Evolutionary conservation across 129 eudicot genomes (phyloP).

Genomic region (Ambrosia trifida): DNA sequence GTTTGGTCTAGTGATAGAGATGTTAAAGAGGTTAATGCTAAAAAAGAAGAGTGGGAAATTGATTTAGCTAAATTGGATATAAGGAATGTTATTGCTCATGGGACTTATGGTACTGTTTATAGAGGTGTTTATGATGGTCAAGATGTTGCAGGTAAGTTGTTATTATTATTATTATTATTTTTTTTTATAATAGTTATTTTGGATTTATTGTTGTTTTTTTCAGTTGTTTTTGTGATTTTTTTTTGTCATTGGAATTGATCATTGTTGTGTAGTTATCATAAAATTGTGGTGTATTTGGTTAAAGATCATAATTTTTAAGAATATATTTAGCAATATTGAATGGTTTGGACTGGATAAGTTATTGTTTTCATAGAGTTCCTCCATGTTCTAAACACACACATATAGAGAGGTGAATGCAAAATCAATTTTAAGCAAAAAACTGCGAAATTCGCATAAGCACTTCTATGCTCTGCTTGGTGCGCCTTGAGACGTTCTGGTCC

Average conservation of each 20-base stretch:
- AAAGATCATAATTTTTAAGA: not conserved
- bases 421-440: not conserved
- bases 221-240: not conserved
- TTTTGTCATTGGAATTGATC: not conserved
- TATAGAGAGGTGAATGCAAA: no score
- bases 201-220: not conserved
- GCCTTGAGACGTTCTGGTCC: no score
- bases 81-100: slow-evolving; percentile 72
- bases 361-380: not conserved
- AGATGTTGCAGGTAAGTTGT: slow-evolving; percentile 85
- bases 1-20: slow-evolving; percentile 71
- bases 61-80: slow-evolving; percentile 79
- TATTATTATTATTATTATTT: not conserved
- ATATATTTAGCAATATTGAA: not conserved
- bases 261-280: not conserved
- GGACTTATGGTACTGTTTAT: slow-evolving; percentile 90
- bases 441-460: not conserved
- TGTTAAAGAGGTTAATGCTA: slow-evolving; percentile 20
- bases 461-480: no score
- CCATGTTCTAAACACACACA: not conserved
- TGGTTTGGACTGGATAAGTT: not conserved
- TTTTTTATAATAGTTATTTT: not conserved
- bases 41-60: slow-evolving; percentile 87
- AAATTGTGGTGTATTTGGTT: not conserved
- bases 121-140: slow-evolving; percentile 80